These are phyloP conservation scores for Penicillium griseofulvum DNA, from an alignment of 2,329 filamentous ascomycete species.

Conservation along the genomic window DNA sequence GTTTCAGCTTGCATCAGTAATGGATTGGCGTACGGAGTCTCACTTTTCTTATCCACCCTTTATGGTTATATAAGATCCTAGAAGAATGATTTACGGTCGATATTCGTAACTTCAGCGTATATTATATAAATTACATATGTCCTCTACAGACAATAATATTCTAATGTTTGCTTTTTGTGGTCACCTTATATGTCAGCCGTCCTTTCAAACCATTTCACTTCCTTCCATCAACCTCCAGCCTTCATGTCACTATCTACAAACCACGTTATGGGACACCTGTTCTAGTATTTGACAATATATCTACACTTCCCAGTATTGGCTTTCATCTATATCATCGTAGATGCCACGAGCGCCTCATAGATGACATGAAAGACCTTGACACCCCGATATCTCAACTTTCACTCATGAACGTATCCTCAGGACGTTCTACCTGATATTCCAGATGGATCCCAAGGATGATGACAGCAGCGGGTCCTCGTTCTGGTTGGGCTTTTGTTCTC, in stretches of 20 bases:
- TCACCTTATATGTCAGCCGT: neutral
- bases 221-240: neutral
- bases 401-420: too few species aligned
- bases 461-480: too few species aligned
- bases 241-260: neutral
- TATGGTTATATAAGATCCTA: neutral
- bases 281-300: neutral
- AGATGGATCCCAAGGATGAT: neutral
- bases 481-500: too few species aligned
- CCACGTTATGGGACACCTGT: neutral
- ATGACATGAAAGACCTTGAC: too few species aligned
- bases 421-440: neutral
- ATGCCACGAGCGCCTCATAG: neutral
- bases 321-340: neutral
- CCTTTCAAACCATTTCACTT: neutral
- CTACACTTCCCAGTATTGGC: neutral
- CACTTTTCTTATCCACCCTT: neutral
- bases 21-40: neutral
- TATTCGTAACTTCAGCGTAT: neutral
- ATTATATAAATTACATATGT: neutral
- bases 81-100: too few species aligned
- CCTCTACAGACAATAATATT: too few species aligned
- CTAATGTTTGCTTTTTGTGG: neutral
- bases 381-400: too few species aligned
- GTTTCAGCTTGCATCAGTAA: constrained; percentile 1